phyloP scores from a whole-genome alignment of 2,329 filamentous ascomycete species.

The Lizonia empirigonia region DNA sequence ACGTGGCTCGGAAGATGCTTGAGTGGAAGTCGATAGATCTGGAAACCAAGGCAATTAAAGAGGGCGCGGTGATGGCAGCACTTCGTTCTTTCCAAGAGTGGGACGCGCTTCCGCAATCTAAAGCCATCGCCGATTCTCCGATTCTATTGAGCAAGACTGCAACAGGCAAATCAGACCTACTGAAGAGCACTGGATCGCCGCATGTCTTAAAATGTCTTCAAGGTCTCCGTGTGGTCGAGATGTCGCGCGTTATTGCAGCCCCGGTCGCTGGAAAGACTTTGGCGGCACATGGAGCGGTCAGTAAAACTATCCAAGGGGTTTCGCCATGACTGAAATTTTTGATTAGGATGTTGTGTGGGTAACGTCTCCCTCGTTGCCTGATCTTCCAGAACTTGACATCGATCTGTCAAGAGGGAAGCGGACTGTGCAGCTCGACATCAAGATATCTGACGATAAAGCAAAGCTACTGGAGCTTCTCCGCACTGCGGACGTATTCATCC shows the following conservation, averaged over 20 bases:
- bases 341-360: conserved; percentile 52
- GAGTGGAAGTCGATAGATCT: conserved; percentile 56
- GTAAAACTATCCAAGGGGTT: neutral
- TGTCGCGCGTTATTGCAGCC: conserved; percentile 54
- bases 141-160: conserved; percentile 51
- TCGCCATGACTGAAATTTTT: neutral
- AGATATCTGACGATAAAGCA: conserved; percentile 48
- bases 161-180: conserved; percentile 16
- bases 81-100: conserved; percentile 59
- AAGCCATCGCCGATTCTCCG: conserved; percentile 54
- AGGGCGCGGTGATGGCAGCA: conserved; percentile 56
- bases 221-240: conserved; percentile 51
- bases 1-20: conserved; percentile 48
- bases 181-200: neutral
- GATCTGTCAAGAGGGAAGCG: conserved; percentile 57
- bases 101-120: conserved; percentile 57
- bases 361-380: conserved; percentile 52
- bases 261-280: conserved; percentile 52
- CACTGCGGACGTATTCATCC: conserved; percentile 60
- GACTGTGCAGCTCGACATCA: conserved; percentile 56
- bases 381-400: conserved; percentile 49
- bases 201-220: conserved; percentile 43
- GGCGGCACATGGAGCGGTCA: conserved; percentile 51
- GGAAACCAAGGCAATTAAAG: conserved; percentile 52
- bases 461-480: conserved; percentile 52